A percentile compares a stretch with the other conserved stretches of the same genome.
These are phyloP conservation scores for Cryphonectria parasitica DNA, from an alignment of 2,329 filamentous ascomycete genomes.

Conservation along the genomic window DNA sequence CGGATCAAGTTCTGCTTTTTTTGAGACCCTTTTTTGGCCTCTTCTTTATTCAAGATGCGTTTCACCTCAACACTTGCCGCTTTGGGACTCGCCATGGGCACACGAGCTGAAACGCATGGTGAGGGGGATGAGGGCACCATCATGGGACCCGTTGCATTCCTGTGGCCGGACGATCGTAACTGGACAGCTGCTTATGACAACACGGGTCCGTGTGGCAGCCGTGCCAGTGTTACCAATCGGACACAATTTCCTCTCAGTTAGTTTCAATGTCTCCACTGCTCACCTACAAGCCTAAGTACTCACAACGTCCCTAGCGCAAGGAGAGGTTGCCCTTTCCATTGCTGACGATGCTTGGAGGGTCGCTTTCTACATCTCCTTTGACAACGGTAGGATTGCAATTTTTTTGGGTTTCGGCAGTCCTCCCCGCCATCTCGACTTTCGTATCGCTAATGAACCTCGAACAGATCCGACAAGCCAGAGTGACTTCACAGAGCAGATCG, in stretches of 20 bases:
- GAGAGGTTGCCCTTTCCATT: constrained; percentile 53
- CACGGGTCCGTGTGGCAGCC: constrained; percentile 54
- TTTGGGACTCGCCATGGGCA: constrained; percentile 4
- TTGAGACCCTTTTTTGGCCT: background rate
- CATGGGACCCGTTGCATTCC: constrained; percentile 59
- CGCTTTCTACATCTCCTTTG: constrained; percentile 51
- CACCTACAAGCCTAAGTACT: background rate
- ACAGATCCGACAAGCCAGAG: constrained; percentile 44
- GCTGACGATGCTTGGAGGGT: constrained; percentile 57
- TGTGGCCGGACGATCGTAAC: constrained; percentile 56
- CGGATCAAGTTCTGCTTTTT: background rate
- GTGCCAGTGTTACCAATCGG: constrained; percentile 47
- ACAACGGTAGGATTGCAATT: constrained; percentile 12
- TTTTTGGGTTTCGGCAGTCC: background rate
- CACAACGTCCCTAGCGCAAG: constrained; percentile 44
- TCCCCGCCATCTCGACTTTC: background rate
- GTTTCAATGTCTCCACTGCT: constrained; percentile 28
- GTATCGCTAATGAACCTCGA: background rate
- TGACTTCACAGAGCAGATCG: constrained; percentile 47
- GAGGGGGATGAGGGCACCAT: constrained; percentile 37
- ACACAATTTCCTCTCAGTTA: constrained; percentile 56
- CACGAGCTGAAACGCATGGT: constrained; percentile 30
- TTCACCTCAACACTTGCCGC: constrained; percentile 11
- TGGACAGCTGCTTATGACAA: constrained; percentile 57
- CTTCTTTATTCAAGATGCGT: constrained; percentile 13